phyloP scores from a whole-genome alignment of 1,139 yeast species.

The Blastobotrys apis region DNA sequence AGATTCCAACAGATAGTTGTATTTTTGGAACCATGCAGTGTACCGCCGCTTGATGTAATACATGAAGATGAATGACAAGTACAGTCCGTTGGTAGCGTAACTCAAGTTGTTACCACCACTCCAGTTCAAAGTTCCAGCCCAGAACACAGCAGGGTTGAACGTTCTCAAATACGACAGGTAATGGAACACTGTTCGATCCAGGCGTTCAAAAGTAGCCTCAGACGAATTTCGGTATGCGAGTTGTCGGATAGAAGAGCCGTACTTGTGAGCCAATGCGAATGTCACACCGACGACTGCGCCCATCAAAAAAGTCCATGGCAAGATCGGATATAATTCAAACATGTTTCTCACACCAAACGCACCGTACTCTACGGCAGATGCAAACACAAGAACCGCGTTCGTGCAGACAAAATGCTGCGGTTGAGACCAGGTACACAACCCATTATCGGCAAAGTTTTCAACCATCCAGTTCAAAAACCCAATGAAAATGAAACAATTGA shows the following conservation, averaged over 20 bases:
- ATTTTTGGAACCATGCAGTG: conserved; percentile 58
- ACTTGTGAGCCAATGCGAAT: conserved; percentile 7
- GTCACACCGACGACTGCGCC: conserved; percentile 30
- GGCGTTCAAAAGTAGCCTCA: background rate
- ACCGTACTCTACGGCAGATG: conserved; percentile 58
- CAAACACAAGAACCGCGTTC: conserved; percentile 43
- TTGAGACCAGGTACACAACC: conserved; percentile 46
- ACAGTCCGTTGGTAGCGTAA: conserved; percentile 6
- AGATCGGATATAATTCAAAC: conserved; percentile 45
- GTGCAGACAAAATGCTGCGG: conserved; percentile 35
- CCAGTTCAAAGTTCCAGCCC: conserved; percentile 11
- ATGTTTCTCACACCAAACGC: conserved; percentile 60
- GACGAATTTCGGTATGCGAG: background rate
- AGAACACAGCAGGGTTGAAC: conserved; percentile 9
- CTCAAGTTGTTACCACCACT: conserved; percentile 9
- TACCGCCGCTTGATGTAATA: conserved; percentile 14
- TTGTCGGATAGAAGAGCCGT: background rate
- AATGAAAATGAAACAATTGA: conserved; percentile 42
- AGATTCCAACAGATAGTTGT: conserved; percentile 54
- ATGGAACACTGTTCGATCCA: background rate
- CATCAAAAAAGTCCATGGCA: conserved; percentile 43
- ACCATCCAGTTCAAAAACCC: conserved; percentile 55
- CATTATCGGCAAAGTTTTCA: conserved; percentile 36
- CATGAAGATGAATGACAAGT: conserved; percentile 14
- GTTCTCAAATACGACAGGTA: conserved; percentile 1